phyloP scores from a whole-genome alignment of 2,329 filamentous ascomycete species.

The Ophioceras dolichostomum region DNA sequence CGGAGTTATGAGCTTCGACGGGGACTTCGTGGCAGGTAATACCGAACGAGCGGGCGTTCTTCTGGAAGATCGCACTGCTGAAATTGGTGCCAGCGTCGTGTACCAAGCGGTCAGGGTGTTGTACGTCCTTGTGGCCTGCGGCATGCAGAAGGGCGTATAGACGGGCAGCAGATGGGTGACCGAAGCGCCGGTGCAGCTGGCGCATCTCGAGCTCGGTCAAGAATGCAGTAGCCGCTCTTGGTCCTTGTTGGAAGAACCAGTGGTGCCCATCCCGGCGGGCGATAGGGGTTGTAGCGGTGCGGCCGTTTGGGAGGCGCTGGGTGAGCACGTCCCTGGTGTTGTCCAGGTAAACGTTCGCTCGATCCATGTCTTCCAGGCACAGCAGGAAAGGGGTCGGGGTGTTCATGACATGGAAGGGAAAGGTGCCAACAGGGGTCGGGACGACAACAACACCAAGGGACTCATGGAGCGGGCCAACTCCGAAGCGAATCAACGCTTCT shows the following conservation, averaged over 20 bases:
- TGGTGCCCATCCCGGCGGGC: neutral
- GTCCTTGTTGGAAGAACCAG: neutral
- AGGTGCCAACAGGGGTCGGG: neutral
- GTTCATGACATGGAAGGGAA: neutral
- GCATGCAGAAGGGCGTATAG: neutral
- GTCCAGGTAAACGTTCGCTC: neutral
- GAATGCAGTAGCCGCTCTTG: accelerated
- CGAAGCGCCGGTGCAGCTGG: neutral
- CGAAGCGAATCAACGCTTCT: too few species aligned
- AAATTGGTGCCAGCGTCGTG: neutral
- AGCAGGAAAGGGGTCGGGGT: neutral
- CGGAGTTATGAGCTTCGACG: neutral
- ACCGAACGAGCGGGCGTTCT: neutral
- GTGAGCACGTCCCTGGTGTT: neutral
- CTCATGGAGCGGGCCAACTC: too few species aligned
- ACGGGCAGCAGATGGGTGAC: neutral
- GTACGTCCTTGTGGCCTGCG: neutral
- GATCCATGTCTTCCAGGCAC: neutral
- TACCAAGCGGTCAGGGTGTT: neutral
- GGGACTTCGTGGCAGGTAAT: neutral
- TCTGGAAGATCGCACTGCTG: neutral
- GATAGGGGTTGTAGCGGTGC: neutral
- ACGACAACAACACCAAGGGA: too few species aligned
- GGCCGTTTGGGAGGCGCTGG: neutral
- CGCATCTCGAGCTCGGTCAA: neutral